phyloP scores from a whole-genome alignment of 495 filamentous ascomycete genomes.

The Pseudomonodictys pantanalensis region DNA sequence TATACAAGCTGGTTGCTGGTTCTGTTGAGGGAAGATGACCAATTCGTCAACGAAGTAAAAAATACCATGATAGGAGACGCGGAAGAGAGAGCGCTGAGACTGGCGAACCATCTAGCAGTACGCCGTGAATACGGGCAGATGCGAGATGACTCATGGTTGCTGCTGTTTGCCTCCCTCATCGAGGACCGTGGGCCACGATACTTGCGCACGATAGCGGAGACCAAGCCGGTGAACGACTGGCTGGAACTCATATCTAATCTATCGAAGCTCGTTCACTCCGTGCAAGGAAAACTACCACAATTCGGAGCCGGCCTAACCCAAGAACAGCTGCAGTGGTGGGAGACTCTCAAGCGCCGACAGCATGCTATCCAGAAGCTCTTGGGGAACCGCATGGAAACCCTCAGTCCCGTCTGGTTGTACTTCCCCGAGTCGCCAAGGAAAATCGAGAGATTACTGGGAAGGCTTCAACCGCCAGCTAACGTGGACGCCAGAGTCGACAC shows the following conservation, averaged over 20 bases:
- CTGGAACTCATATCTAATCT: neutral
- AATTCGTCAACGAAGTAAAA: neutral
- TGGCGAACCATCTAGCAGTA: neutral
- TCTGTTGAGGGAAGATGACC: neutral
- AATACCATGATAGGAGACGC: neutral
- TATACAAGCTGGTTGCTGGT: neutral
- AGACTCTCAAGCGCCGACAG: neutral
- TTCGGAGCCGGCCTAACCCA: neutral
- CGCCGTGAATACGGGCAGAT: neutral
- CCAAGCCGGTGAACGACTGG: neutral
- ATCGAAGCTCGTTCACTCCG: neutral
- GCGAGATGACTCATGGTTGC: neutral
- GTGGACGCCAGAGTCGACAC: neutral
- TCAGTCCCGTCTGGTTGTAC: neutral
- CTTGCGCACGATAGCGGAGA: neutral
- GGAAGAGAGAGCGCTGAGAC: neutral
- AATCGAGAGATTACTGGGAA: neutral
- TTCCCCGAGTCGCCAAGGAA: neutral
- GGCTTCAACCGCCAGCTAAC: neutral
- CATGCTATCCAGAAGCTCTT: neutral
- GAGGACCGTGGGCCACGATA: neutral
- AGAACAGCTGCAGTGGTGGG: neutral
- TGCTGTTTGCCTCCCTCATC: constrained; percentile 2
- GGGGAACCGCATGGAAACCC: neutral
- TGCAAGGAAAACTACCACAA: neutral